phyloP scores from a whole-genome alignment of 495 filamentous ascomycete species.

The Umbilicaria muhlenbergii region DNA sequence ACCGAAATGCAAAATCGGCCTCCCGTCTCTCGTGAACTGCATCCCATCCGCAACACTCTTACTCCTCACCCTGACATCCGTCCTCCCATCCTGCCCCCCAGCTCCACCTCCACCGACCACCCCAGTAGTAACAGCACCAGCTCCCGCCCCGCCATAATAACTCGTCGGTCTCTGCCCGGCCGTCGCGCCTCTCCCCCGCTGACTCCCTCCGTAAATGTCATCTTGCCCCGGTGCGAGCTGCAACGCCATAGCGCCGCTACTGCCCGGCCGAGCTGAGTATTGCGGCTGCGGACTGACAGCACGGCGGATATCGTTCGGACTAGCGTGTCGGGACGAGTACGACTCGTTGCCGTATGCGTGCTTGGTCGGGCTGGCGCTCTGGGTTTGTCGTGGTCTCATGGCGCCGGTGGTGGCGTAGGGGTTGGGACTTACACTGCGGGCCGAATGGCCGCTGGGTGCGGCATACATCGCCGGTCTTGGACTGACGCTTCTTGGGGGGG shows the following conservation, averaged over 20 bases:
- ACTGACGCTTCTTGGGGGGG: constrained; percentile 37
- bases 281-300: constrained; percentile 42
- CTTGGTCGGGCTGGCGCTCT: constrained; percentile 11
- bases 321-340: constrained; percentile 30
- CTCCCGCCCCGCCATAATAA: constrained; percentile 14
- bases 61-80: constrained; percentile 41
- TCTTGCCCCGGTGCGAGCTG: constrained; percentile 47
- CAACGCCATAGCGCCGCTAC: constrained; percentile 63
- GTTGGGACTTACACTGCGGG: constrained; percentile 17
- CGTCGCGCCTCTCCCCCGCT: constrained; percentile 7
- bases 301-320: constrained; percentile 35
- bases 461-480: constrained; percentile 29
- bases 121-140: constrained; percentile 5
- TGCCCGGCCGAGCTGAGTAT: constrained; percentile 44
- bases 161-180: constrained; percentile 19
- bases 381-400: constrained; percentile 6
- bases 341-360: constrained; percentile 1
- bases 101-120: constrained; percentile 25
- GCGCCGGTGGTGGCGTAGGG: constrained; percentile 4
- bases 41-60: constrained; percentile 64
- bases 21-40: constrained; percentile 73
- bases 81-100: constrained; percentile 18
- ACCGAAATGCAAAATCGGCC: constrained; percentile 85
- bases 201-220: constrained; percentile 29
- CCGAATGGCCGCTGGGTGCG: constrained; percentile 2